Evolutionary conservation across 2,329 filamentous ascomycete genomes (phyloP).

Genomic region (Pochonia chlamydosporia): DNA sequence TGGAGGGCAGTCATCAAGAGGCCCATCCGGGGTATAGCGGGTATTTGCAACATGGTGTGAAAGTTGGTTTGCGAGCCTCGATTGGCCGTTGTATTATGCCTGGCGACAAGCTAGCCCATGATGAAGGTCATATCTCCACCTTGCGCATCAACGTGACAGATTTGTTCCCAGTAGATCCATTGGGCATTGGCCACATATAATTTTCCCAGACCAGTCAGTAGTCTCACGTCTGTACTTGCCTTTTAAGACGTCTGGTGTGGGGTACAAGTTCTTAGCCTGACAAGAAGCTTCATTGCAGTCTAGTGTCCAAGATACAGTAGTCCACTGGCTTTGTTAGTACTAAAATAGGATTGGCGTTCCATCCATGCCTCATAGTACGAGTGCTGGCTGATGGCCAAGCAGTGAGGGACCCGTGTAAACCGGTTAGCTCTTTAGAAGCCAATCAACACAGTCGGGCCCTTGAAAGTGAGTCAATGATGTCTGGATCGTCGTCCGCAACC

Average conservation of each 20-base stretch:
- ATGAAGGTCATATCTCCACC: not conserved
- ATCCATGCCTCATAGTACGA: too few species aligned
- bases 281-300: not conserved
- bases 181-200: not conserved
- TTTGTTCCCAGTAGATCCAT: constrained; percentile 1
- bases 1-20: too few species aligned
- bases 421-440: too few species aligned
- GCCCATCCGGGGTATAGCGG: too few species aligned
- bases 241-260: not conserved
- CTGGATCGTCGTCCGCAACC: too few species aligned
- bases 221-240: constrained; percentile 2
- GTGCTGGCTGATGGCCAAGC: too few species aligned
- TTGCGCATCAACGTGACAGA: too few species aligned
- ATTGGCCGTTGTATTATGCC: constrained; percentile 1
- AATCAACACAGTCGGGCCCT: too few species aligned
- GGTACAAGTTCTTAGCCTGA: not conserved
- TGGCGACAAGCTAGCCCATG: constrained; percentile 3
- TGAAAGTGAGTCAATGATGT: too few species aligned
- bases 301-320: not conserved
- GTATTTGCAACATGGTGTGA: not conserved
- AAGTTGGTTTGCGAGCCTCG: not conserved
- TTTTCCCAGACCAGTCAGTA: not conserved
- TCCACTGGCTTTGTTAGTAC: not conserved
- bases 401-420: too few species aligned
- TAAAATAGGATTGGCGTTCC: not conserved